phyloP scores from a whole-genome alignment of 2,329 filamentous ascomycete genomes.

The Sarocladiaceae sp. region DNA sequence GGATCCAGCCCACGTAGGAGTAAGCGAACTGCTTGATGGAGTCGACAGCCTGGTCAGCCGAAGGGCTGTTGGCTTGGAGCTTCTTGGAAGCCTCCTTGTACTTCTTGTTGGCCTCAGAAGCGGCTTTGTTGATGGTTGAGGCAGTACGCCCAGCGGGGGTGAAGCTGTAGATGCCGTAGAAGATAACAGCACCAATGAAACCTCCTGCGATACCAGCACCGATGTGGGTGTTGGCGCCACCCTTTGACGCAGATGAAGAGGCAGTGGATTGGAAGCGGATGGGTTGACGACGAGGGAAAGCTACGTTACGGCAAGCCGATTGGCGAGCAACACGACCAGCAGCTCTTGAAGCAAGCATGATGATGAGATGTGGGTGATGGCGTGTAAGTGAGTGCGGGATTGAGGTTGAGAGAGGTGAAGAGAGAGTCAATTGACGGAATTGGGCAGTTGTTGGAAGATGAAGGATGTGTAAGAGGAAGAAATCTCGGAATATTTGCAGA shows the following conservation, averaged over 20 bases:
- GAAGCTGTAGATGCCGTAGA: conserved; percentile 37
- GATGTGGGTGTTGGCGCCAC: conserved; percentile 28
- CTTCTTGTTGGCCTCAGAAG: conserved; percentile 51
- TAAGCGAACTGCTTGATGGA: conserved; percentile 61
- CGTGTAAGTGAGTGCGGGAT: conserved; percentile 1
- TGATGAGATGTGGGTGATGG: not conserved
- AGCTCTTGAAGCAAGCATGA: conserved; percentile 4
- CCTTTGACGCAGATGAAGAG: conserved; percentile 21
- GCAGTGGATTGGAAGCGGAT: conserved; percentile 37
- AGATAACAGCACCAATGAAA: conserved; percentile 32
- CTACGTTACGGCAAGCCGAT: not conserved
- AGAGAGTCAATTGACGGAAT: not conserved
- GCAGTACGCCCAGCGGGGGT: conserved; percentile 36
- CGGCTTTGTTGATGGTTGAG: conserved; percentile 38
- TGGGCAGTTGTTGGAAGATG: too few relatives aligned
- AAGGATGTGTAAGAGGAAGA: not conserved
- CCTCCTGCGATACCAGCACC: conserved; percentile 37
- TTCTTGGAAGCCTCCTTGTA: conserved; percentile 54
- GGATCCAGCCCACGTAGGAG: conserved; percentile 65
- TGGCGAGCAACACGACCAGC: conserved; percentile 4
- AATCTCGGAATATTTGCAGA: too few relatives aligned
- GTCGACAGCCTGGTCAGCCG: conserved; percentile 58
- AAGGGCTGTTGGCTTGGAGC: conserved; percentile 56
- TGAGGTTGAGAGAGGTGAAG: not conserved
- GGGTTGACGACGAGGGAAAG: conserved; percentile 7